These are phyloP conservation scores for Globisporangium rhizosaccharum DNA, from an alignment of 352 stramenopile species.

Conservation along the genomic window DNA sequence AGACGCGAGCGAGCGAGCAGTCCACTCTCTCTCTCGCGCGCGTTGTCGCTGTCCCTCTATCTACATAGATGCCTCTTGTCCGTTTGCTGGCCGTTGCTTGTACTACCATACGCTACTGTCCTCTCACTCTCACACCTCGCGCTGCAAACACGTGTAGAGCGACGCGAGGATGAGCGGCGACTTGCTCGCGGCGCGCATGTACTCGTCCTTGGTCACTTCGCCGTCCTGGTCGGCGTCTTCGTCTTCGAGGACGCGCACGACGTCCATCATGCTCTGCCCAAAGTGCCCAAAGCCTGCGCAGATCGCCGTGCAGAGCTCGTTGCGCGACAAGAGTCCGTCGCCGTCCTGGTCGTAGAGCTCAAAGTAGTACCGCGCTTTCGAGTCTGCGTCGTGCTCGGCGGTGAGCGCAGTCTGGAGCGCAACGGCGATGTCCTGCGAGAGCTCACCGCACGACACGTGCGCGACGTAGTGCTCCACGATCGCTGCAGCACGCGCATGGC, in stretches of 20 bases:
- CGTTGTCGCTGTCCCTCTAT: too few relatives aligned
- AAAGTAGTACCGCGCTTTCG: conserved; percentile 37
- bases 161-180: conserved; percentile 32
- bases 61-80: too few relatives aligned
- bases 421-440: conserved; percentile 28
- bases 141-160: conserved; percentile 32
- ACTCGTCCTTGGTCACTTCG: conserved; percentile 31
- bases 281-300: conserved; percentile 39
- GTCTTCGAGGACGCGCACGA: conserved; percentile 32
- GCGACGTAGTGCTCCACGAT: conserved; percentile 14
- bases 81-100: too few relatives aligned
- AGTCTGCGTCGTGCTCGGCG: conserved; percentile 20
- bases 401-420: conserved; percentile 19
- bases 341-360: conserved; percentile 28
- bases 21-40: too few relatives aligned
- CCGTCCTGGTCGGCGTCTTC: conserved; percentile 35
- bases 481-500: not conserved
- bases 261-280: conserved; percentile 28
- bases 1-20: too few relatives aligned
- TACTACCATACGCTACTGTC: not conserved
- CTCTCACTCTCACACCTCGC: conserved; percentile 1
- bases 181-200: conserved; percentile 25
- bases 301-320: conserved; percentile 27
- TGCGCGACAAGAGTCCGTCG: conserved; percentile 25
- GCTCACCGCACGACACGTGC: conserved; percentile 16